A percentile compares a stretch with the other conserved stretches of the same genome.
These are phyloP conservation scores for Phoma sp. DNA, from an alignment of 2,329 filamentous ascomycete species.

Conservation along the genomic window DNA sequence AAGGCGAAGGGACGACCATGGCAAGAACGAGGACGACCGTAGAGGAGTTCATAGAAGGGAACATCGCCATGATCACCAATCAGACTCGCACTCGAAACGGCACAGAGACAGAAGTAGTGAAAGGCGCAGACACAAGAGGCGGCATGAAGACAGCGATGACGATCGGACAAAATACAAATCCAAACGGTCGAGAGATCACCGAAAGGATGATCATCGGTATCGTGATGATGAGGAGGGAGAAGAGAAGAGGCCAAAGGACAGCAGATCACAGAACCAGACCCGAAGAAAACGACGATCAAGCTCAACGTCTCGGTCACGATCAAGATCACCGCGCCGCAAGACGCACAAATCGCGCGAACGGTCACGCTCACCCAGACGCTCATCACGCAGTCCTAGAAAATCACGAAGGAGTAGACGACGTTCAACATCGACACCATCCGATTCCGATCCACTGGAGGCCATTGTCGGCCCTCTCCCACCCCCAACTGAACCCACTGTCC, in stretches of 20 bases:
- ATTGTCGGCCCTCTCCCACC: slow-evolving; percentile 77
- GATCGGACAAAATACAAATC: slow-evolving; percentile 22
- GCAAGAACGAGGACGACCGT: slow-evolving; percentile 25
- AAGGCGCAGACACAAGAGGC: slow-evolving; percentile 22
- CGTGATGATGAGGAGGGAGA: slow-evolving; percentile 21
- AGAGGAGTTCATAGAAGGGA: slow-evolving; percentile 17
- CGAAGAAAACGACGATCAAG: slow-evolving; percentile 26
- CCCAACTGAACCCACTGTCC: slow-evolving; percentile 54
- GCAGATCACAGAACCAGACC: slow-evolving; percentile 15
- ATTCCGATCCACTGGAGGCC: slow-evolving; percentile 76
- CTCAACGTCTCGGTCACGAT: slow-evolving; percentile 28
- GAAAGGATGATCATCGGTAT: slow-evolving; percentile 10
- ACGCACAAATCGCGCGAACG: slow-evolving; percentile 21
- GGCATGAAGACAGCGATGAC: slow-evolving; percentile 21
- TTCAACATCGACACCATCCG: slow-evolving; percentile 34
- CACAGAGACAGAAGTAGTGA: slow-evolving; percentile 25
- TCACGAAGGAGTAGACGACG: slow-evolving; percentile 14
- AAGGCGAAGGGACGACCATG: slow-evolving; percentile 25
- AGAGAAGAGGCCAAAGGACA: background rate
- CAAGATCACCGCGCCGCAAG: slow-evolving; percentile 25
- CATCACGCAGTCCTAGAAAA: slow-evolving; percentile 1
- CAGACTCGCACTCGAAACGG: slow-evolving; percentile 5
- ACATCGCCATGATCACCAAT: slow-evolving; percentile 8
- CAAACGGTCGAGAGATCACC: slow-evolving; percentile 27
- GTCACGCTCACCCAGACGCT: slow-evolving; percentile 21